A percentile compares a stretch with the other conserved stretches of the same genome.
These are phyloP conservation scores for Talaromyces borbonicus DNA, from an alignment of 495 filamentous ascomycete species.

Conservation along the genomic window DNA sequence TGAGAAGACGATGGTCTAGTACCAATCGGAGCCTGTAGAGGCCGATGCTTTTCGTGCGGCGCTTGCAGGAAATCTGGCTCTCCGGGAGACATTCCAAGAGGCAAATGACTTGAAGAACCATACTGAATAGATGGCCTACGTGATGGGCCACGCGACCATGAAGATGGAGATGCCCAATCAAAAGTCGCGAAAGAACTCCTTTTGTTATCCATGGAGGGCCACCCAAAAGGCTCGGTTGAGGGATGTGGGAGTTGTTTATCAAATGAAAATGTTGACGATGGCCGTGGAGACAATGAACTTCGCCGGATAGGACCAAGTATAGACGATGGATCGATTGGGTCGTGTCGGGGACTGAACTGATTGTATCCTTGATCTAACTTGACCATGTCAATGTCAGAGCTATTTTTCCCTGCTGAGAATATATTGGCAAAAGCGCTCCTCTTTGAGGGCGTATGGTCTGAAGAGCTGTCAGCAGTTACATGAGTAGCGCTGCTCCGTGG, in stretches of 20 bases:
- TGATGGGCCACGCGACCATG: slow-evolving; percentile 48
- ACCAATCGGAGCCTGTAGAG: slow-evolving; percentile 45
- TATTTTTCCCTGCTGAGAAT: slow-evolving; percentile 33
- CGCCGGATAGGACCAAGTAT: slow-evolving; percentile 45
- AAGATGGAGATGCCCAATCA: slow-evolving; percentile 45
- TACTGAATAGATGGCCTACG: slow-evolving; percentile 47
- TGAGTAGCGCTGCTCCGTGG: slow-evolving; percentile 34
- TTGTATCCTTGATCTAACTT: slow-evolving; percentile 45
- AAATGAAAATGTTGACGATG: slow-evolving; percentile 68
- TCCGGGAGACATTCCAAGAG: slow-evolving; percentile 34
- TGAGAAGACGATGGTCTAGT: slow-evolving; percentile 45
- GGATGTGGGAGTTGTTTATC: slow-evolving; percentile 64
- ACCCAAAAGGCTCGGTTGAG: slow-evolving; percentile 66
- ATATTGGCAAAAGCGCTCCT: slow-evolving; percentile 35
- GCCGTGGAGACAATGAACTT: slow-evolving; percentile 61
- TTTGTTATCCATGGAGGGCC: slow-evolving; percentile 47
- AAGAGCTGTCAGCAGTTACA: slow-evolving; percentile 33
- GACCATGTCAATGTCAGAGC: slow-evolving; percentile 28
- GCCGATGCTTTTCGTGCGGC: slow-evolving; percentile 32
- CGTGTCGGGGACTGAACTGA: slow-evolving; percentile 50
- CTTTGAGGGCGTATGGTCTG: slow-evolving; percentile 35
- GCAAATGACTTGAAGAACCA: slow-evolving; percentile 45
- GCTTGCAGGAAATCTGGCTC: slow-evolving; percentile 38
- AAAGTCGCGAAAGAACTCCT: slow-evolving; percentile 43
- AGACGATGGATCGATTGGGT: slow-evolving; percentile 45